Evolutionary conservation across 331 rosid species (phyloP).

Genomic region (Prunus yedoensis): DNA sequence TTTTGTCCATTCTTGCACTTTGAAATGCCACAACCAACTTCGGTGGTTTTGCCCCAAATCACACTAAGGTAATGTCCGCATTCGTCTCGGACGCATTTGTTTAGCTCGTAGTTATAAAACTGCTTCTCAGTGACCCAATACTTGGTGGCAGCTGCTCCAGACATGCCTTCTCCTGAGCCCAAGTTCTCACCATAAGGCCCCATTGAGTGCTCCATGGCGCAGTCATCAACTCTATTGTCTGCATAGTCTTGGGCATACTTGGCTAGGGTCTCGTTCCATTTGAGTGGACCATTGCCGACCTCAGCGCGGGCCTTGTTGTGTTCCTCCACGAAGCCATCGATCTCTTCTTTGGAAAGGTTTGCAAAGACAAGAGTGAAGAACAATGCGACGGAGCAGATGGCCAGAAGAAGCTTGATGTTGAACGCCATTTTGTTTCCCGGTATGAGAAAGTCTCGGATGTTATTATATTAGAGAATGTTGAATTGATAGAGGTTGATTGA

Average conservation of each 20-base stretch:
- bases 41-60: conserved; percentile 22
- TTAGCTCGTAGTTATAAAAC: conserved; percentile 3
- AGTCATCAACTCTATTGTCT: neutral
- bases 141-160: conserved; percentile 16
- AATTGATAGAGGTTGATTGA: no score
- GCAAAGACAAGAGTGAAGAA: neutral
- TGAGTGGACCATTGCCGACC: neutral
- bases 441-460: no score
- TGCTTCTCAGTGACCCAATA: conserved; percentile 29
- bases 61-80: conserved; percentile 28
- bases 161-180: neutral
- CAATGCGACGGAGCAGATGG: neutral
- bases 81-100: conserved; percentile 19
- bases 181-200: conserved; percentile 23
- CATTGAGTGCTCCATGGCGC: conserved; percentile 20
- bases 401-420: neutral
- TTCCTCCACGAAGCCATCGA: conserved; percentile 8
- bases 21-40: conserved; percentile 28
- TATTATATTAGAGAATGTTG: no score
- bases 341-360: neutral
- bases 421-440: neutral
- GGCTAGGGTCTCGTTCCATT: conserved; percentile 10
- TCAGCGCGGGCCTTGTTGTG: conserved; percentile 20
- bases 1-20: conserved; percentile 37
- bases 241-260: conserved; percentile 22